These are phyloP conservation scores for Chiua sp. DNA, from an alignment of 1,284 basidiomycete genomes.

Conservation along the genomic window DNA sequence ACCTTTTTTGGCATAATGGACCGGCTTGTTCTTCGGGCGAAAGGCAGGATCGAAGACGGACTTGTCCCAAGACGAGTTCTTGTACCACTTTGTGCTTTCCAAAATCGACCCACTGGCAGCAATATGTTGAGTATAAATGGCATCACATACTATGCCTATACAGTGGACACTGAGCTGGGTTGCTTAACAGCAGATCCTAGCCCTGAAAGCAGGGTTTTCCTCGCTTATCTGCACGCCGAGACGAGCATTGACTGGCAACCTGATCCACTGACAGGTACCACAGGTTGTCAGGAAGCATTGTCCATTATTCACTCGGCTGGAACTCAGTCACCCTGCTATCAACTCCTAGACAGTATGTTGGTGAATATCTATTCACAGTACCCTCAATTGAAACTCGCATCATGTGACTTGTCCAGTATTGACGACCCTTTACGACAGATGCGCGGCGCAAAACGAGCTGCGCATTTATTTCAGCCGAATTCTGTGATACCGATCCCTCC, in stretches of 20 bases:
- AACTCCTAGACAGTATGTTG: no score
- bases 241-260: slow-evolving; percentile 36
- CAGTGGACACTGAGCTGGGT: slow-evolving; percentile 44
- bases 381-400: background rate
- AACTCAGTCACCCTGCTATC: background rate
- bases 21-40: slow-evolving; percentile 44
- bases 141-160: slow-evolving; percentile 43
- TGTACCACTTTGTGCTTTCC: slow-evolving; percentile 36
- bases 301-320: slow-evolving; percentile 41
- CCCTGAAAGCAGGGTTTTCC: slow-evolving; percentile 42
- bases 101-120: background rate
- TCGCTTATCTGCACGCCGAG: slow-evolving; percentile 50
- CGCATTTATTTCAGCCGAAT: background rate
- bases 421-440: background rate
- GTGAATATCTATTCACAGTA: background rate
- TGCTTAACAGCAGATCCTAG: slow-evolving; percentile 40
- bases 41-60: background rate
- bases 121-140: slow-evolving; percentile 25
- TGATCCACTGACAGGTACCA: slow-evolving; percentile 51
- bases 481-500: no score
- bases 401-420: no score
- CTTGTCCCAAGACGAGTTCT: slow-evolving; percentile 37
- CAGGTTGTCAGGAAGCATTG: slow-evolving; percentile 51
- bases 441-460: background rate
- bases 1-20: slow-evolving; percentile 35